phyloP scores from a whole-genome alignment of 2,329 filamentous ascomycete genomes.

The Endoconidiophora laricicola region DNA sequence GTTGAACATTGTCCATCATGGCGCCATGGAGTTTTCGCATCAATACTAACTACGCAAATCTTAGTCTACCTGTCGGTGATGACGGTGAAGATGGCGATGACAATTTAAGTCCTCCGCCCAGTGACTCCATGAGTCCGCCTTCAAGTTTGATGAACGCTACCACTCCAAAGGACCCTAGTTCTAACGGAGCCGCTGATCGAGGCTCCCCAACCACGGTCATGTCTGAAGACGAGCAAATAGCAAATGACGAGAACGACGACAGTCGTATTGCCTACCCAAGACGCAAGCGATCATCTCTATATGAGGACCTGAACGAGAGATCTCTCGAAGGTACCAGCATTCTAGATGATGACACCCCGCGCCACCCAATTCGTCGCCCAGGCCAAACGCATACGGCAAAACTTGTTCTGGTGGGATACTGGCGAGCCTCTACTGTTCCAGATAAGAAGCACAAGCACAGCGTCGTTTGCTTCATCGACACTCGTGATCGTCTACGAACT shows the following conservation, averaged over 20 bases:
- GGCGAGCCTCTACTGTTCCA: constrained; percentile 40
- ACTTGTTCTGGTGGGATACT: constrained; percentile 38
- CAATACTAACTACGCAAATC: constrained; percentile 12
- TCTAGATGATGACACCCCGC: constrained; percentile 2
- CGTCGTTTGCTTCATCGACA: constrained; percentile 46
- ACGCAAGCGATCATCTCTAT: constrained; percentile 9
- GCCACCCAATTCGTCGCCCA: constrained; percentile 7
- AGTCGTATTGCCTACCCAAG: neutral
- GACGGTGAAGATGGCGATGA: constrained; percentile 20
- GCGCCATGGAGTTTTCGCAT: neutral
- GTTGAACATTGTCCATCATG: no score
- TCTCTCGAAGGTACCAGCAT: neutral
- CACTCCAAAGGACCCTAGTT: constrained; percentile 33
- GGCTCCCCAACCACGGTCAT: constrained; percentile 20
- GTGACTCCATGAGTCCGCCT: constrained; percentile 23
- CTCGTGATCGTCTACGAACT: constrained; percentile 16
- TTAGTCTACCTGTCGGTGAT: constrained; percentile 17
- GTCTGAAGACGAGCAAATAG: constrained; percentile 23
- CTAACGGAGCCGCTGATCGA: constrained; percentile 27
- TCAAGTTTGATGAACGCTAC: constrained; percentile 25
- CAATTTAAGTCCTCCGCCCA: constrained; percentile 25
- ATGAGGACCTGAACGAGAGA: neutral
- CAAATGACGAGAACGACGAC: neutral
- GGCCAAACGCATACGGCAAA: constrained; percentile 20
- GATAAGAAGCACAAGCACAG: constrained; percentile 35